Base-by-base conservation (phyloP, 306 rosid species). In the Bauhinia variegata region DNA sequence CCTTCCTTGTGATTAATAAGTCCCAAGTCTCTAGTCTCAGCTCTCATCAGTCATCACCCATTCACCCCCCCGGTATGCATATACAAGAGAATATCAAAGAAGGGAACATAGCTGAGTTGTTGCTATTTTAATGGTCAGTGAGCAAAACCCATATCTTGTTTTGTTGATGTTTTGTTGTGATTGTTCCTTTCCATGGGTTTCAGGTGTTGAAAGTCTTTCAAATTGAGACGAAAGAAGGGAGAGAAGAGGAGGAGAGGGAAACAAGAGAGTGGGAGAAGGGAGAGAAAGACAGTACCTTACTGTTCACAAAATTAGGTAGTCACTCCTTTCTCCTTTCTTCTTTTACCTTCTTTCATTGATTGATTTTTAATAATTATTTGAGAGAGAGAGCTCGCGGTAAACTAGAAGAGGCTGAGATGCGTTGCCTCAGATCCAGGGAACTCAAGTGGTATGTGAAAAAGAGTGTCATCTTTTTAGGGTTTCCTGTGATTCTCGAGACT, bases 351-450 rank as follows among this genome's bases (percentile, higher is more conserved):
- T 42, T 75, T 67, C 34, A 14, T 79, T 55, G 75, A 62, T 83
- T 74, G 38, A 65, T 5, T 78, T 80, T 62, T 63, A 42, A 61
- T 61, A 72, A 79, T 64, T 70, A 73, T 77, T 79, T 70, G 75
- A 46, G 69, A 65, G 28, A 23, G 80, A 50, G 67, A 59, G 68
- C 60, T 56, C 32, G 16, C 61, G 80, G 71, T 77, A 61, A 75
- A 68, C 75, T 68, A 55, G 71, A 75, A 69, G 85, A 78, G 86
- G 86, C 76, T 53, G 69, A 68, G 82, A 75, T 80, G 82, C 50
- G 75, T 92, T 92, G 89, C 98, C 96, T 84, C 83, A 85, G 98
- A 87, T 92, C 95, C 91, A 83, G 96, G 96, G 76, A 89, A 89
- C 80, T 80, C 83, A 41, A 63, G 44, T 39, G 39, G 48, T 80